phyloP scores from a whole-genome alignment of 305 asterid species.

The Rubia tinctorum region DNA sequence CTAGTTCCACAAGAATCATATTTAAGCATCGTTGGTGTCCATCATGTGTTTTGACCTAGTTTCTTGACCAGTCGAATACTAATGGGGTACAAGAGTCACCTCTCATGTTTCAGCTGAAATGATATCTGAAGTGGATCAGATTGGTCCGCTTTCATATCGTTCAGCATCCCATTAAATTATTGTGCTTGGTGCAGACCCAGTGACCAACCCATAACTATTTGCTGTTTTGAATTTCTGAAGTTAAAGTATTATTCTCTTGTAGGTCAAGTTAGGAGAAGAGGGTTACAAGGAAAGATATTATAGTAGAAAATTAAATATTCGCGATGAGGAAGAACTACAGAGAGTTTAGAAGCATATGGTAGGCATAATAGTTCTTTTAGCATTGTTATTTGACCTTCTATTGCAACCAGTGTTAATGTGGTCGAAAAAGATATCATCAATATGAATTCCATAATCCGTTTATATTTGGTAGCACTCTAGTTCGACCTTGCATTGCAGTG shows the following conservation, averaged over 20 bases:
- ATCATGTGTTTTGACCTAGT: conserved; percentile 11
- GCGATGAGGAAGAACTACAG: conserved; percentile 35
- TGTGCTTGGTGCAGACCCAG: not conserved
- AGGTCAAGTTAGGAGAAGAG: conserved; percentile 54
- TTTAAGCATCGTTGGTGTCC: not conserved
- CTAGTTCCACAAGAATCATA: not conserved
- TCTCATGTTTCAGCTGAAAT: conserved; percentile 16
- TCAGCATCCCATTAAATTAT: not conserved
- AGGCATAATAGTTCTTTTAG: conserved; percentile 23
- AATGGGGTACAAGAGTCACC: conserved; percentile 10
- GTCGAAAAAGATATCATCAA: not conserved
- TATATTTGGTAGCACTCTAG: not conserved
- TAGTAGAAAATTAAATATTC: conserved; percentile 40
- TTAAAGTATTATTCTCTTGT: conserved; percentile 24
- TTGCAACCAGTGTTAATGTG: not conserved
- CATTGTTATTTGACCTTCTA: not conserved
- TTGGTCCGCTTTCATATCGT: conserved; percentile 20
- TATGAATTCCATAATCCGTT: not conserved
- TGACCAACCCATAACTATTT: conserved; percentile 4
- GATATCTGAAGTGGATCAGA: conserved; percentile 40
- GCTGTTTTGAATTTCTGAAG: conserved; percentile 14
- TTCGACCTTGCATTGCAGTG: conserved; percentile 1
- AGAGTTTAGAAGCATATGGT: conserved; percentile 40
- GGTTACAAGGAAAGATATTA: conserved; percentile 67
- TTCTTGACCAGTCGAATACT: conserved; percentile 26